These are phyloP conservation scores for Sphenostylis stenocarpa DNA, from an alignment of 306 rosid genomes.

Conservation along the genomic window DNA sequence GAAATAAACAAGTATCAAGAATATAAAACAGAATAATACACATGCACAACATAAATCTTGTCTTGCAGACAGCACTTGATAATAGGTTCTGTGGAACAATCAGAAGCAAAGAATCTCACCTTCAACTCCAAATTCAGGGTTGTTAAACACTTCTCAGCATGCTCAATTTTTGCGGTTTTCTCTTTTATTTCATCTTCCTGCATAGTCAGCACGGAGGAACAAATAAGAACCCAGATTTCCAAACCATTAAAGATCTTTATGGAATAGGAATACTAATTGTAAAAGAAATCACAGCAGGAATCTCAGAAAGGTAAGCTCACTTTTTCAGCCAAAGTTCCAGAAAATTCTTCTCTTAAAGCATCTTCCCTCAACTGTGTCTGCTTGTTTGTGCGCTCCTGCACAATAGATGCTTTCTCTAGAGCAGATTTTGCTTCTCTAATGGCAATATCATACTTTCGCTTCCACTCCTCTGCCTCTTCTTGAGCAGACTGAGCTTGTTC, in stretches of 20 bases:
- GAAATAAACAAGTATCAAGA: conserved; percentile 10
- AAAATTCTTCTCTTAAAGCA: conserved; percentile 84
- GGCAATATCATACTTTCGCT: conserved; percentile 83
- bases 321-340: conserved; percentile 71
- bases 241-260: not conserved
- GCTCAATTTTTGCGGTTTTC: conserved; percentile 61
- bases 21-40: not conserved
- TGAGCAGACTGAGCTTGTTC: conserved; percentile 94
- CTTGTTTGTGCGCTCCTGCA: conserved; percentile 75
- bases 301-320: conserved; percentile 38
- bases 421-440: conserved; percentile 85
- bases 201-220: conserved; percentile 33
- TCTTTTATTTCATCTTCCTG: conserved; percentile 87
- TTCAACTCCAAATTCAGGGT: conserved; percentile 74
- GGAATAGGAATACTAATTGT: not conserved
- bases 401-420: conserved; percentile 81
- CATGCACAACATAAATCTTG: not conserved
- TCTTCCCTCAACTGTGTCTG: conserved; percentile 89
- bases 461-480: conserved; percentile 98
- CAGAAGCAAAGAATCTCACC: conserved; percentile 50
- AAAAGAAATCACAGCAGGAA: not conserved
- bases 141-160: conserved; percentile 81
- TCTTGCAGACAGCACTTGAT: not conserved
- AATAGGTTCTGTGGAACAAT: not conserved
- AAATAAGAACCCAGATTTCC: conserved; percentile 18